Evolutionary conservation across 2,329 filamentous ascomycete genomes (phyloP), one percentile per base, ranked within the genome.

Genomic region (Penicillium sp.): DNA sequence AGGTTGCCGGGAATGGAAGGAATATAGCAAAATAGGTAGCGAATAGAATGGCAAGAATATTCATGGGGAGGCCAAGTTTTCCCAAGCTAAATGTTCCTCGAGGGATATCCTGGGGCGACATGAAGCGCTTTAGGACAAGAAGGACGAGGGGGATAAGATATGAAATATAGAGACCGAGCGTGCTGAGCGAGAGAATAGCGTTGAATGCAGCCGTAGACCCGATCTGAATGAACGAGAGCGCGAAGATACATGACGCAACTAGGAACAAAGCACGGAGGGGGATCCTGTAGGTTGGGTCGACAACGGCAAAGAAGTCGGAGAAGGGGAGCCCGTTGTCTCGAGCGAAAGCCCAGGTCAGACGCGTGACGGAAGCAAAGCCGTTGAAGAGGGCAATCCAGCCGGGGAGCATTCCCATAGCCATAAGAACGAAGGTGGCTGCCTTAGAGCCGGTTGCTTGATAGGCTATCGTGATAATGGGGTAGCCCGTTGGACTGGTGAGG

Each of bases 391-490:
- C 36, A 63, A 66, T 44, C 50, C 56, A 63, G n/a, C 57, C 61
- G 0, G 60, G 52, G 0, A 62, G 50, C 67, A 72, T 51, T 56
- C 71, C 51, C 68, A 78, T 61, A 19, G 71, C 60, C 50, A 75
- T 71, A 2, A 81, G 66, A 4, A 80, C 77, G 0, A 77, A 76
- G 13, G 60, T 61, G 2, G 75, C 77, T 2, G 68, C 69, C 9
- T 71, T 66, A 33, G 74, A 79, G 19, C 67, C 63, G 5, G 79
- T 80, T n/a, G 77, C 78, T 58, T 78, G 65, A 51, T 70, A 70
- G 58, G 84, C 81, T 37, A 83, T 78, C 51, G 80, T 75, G 60
- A 79, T 76, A 63, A 81, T 74, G 5, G 81, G 76, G 37, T 76
- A 80, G 0, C 76, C 72, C 1, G 79, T 81, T 1, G 71, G 59